Evolutionary conservation across 148 eudicot species (phyloP).

Genomic region (Nepenthes gracilis): DNA sequence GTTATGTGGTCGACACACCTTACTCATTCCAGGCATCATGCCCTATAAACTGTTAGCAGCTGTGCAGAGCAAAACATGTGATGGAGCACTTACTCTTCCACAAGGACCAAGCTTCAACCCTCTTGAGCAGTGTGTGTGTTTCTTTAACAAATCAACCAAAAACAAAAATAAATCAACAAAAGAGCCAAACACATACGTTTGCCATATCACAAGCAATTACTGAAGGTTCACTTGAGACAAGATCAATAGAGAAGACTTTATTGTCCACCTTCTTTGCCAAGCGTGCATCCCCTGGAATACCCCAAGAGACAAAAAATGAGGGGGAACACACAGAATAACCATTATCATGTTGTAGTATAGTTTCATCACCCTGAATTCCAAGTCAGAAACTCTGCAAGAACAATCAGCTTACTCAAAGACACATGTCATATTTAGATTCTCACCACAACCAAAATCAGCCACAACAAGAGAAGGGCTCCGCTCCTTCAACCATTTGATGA

Average conservation of each 20-base stretch:
- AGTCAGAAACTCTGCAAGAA: background rate
- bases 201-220: constrained; percentile 99
- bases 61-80: too few relatives aligned
- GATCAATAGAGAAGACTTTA: constrained; percentile 88
- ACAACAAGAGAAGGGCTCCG: constrained; percentile 61
- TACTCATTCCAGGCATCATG: too few relatives aligned
- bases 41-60: too few relatives aligned
- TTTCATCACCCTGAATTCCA: background rate
- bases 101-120: too few relatives aligned
- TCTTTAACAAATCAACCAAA: too few relatives aligned
- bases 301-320: background rate
- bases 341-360: background rate
- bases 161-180: background rate
- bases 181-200: constrained; percentile 32
- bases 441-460: constrained; percentile 97
- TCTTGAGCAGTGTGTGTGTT: too few relatives aligned
- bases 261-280: constrained; percentile 76
- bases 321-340: background rate
- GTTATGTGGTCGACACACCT: too few relatives aligned
- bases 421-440: constrained; percentile 14
- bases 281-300: constrained; percentile 73
- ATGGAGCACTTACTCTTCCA: too few relatives aligned
- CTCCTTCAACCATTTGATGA: constrained; percentile 82
- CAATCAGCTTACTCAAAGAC: background rate
- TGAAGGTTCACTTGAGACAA: constrained; percentile 73